Conservation (phyloP, 1,284 basidiomycete genomes). For the Trichosporon coremiiforme region DNA sequence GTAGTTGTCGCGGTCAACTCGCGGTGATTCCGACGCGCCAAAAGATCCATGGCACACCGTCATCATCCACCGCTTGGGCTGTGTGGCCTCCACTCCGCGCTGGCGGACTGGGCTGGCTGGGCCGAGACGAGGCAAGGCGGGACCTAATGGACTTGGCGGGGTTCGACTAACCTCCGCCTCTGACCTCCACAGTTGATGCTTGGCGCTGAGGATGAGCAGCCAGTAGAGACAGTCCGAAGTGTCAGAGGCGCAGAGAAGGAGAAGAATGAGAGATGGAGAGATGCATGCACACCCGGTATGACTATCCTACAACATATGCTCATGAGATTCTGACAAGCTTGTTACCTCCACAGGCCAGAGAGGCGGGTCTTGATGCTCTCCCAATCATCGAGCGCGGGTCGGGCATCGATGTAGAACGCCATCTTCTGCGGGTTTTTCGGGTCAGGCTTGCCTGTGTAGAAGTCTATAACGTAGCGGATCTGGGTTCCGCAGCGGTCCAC, state of each 20-base stretch:
- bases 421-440: conserved; percentile 41
- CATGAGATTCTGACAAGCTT: not conserved
- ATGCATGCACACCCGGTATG: conserved; percentile 18
- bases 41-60: conserved; percentile 17
- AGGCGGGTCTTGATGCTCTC: conserved; percentile 78
- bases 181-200: not conserved
- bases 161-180: not conserved
- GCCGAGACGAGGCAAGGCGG: not conserved
- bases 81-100: too few relatives aligned
- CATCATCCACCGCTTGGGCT: not conserved
- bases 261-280: conserved; percentile 10
- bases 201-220: not conserved
- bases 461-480: conserved; percentile 95
- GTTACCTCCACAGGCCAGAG: conserved; percentile 38
- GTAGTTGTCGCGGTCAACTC: not conserved
- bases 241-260: not conserved
- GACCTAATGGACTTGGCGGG: conserved; percentile 1
- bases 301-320: conserved; percentile 16
- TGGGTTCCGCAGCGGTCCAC: conserved; percentile 87
- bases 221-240: not conserved
- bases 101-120: too few relatives aligned
- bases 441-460: conserved; percentile 82
- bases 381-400: conserved; percentile 89
- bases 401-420: conserved; percentile 89
- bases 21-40: not conserved